Evolutionary conservation across 139 green algal species (phyloP).

Genomic region (Micractinium sp.): DNA sequence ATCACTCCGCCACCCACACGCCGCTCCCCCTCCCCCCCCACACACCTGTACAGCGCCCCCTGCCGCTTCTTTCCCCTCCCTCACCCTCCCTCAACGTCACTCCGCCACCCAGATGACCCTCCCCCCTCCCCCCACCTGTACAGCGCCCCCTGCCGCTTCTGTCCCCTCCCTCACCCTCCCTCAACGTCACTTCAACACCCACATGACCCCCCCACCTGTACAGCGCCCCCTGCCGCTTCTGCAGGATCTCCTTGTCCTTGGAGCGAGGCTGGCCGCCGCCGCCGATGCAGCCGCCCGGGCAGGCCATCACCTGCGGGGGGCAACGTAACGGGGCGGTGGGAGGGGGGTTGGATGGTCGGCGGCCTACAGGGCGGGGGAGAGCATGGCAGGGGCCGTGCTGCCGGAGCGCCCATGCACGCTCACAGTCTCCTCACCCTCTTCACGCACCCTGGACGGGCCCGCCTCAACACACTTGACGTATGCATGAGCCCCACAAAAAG

Average conservation of each 20-base stretch:
- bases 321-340: neutral
- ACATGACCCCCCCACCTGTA: conserved; percentile 23
- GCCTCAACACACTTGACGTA: no score
- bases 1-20: no score
- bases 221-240: conserved; percentile 61
- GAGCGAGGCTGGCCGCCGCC: conserved; percentile 72
- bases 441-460: no score
- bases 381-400: no score
- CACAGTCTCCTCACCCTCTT: no score
- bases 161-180: no score
- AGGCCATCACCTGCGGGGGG: conserved; percentile 46
- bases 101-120: neutral
- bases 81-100: neutral
- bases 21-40: neutral
- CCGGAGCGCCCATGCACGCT: no score
- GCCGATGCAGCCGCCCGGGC: conserved; percentile 65
- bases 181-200: neutral
- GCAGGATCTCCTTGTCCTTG: conserved; percentile 64
- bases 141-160: conserved; percentile 50
- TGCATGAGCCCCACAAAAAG: no score
- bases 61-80: neutral
- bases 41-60: conserved; percentile 23
- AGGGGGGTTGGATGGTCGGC: neutral
- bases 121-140: conserved; percentile 9
- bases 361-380: neutral